Evolutionary conservation across 495 filamentous ascomycete genomes (phyloP).

Genomic region (Lepraria neglecta): DNA sequence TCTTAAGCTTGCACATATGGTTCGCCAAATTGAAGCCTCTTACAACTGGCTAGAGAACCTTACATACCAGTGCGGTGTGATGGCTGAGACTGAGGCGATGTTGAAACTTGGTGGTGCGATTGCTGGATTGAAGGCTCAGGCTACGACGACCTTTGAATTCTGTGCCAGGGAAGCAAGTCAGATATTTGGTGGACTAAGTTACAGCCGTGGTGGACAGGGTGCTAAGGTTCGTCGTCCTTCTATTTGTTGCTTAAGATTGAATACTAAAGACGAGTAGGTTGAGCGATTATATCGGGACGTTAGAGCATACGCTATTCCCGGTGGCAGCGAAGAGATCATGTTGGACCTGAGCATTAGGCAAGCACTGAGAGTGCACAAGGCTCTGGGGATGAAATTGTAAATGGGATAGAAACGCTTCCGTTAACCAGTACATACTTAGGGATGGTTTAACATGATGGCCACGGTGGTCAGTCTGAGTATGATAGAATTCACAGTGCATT

Average conservation of each 20-base stretch:
- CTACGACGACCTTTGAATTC: slow-evolving; percentile 90
- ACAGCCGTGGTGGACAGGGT: slow-evolving; percentile 88
- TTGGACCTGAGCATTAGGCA: slow-evolving; percentile 93
- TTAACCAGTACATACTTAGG: slow-evolving; percentile 1
- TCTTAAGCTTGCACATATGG: slow-evolving; percentile 97
- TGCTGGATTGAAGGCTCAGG: slow-evolving; percentile 87
- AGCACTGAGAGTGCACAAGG: slow-evolving; percentile 80
- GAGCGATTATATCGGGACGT: slow-evolving; percentile 95
- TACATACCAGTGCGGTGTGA: slow-evolving; percentile 84
- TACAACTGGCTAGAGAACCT: slow-evolving; percentile 98
- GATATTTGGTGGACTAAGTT: slow-evolving; percentile 94
- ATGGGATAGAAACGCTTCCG: neutral
- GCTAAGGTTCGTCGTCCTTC: slow-evolving; percentile 52
- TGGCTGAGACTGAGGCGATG: slow-evolving; percentile 95
- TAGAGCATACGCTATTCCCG: slow-evolving; percentile 95
- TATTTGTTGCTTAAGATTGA: neutral
- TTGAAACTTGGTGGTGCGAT: slow-evolving; percentile 91
- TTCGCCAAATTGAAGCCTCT: slow-evolving; percentile 89
- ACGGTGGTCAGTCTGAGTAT: neutral
- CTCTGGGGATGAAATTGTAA: slow-evolving; percentile 93
- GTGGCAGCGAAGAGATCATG: slow-evolving; percentile 98
- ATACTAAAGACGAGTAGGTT: slow-evolving; percentile 32
- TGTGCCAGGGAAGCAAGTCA: slow-evolving; percentile 94
- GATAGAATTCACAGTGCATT: neutral
- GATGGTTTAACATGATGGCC: neutral